These are phyloP conservation scores for Alternaria atra DNA, from an alignment of 2,329 filamentous ascomycete species.

Conservation along the genomic window DNA sequence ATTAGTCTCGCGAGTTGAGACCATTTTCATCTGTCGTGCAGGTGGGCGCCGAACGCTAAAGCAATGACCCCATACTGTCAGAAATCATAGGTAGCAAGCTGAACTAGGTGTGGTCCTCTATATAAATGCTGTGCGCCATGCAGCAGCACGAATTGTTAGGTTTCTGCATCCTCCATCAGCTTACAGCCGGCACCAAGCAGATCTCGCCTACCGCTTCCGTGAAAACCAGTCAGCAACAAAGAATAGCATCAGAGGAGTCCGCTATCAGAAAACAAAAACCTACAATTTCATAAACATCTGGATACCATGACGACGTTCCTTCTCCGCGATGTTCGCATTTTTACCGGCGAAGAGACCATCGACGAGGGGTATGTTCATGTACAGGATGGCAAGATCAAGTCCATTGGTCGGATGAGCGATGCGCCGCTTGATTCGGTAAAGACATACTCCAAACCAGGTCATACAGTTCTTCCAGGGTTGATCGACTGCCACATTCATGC, in stretches of 20 bases:
- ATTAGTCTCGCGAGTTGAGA: neutral
- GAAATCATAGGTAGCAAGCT: neutral
- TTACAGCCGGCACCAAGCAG: neutral
- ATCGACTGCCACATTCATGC: constrained; percentile 63
- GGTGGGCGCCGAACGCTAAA: neutral
- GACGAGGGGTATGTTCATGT: constrained; percentile 54
- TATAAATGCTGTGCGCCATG: neutral
- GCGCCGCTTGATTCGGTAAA: constrained; percentile 24
- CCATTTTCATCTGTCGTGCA: neutral
- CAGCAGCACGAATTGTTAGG: neutral
- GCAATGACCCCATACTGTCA: neutral
- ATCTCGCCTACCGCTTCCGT: neutral
- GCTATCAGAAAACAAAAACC: neutral
- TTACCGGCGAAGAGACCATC: constrained; percentile 57
- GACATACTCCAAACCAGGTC: constrained; percentile 55
- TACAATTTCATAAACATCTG: neutral
- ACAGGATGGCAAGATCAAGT: constrained; percentile 53
- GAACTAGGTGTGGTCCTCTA: neutral
- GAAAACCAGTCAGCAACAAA: neutral
- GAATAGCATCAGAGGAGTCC: neutral
- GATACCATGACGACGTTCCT: constrained; percentile 49
- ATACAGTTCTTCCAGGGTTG: constrained; percentile 60
- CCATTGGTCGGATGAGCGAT: constrained; percentile 34
- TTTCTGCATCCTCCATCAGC: neutral
- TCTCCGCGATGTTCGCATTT: constrained; percentile 57